Evolutionary conservation across 1,284 basidiomycete genomes (phyloP).

Genomic region (Leccinum pallidistipes): DNA sequence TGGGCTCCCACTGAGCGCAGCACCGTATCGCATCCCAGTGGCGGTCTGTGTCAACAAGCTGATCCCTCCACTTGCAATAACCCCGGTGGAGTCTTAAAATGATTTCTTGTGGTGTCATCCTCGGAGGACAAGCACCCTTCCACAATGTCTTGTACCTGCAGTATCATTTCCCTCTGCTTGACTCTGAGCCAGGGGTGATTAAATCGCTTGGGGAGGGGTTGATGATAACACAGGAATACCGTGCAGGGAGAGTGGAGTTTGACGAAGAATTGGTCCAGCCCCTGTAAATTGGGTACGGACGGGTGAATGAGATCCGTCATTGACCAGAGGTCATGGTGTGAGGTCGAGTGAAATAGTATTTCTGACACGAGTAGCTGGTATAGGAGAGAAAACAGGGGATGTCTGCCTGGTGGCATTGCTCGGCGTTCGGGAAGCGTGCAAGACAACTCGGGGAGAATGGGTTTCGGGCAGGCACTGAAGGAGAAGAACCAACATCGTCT

Average conservation of each 20-base stretch:
- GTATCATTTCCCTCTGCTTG: slow-evolving; percentile 26
- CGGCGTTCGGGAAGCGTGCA: slow-evolving; percentile 10
- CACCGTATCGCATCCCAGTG: slow-evolving; percentile 55
- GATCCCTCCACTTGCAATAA: slow-evolving; percentile 7
- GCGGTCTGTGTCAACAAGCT: slow-evolving; percentile 39
- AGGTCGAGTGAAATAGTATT: slow-evolving; percentile 30
- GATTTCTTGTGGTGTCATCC: slow-evolving; percentile 34
- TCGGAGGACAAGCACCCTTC: slow-evolving; percentile 25
- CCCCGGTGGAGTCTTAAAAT: slow-evolving; percentile 32
- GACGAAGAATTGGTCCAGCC: slow-evolving; percentile 28
- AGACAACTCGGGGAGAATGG: slow-evolving; percentile 23
- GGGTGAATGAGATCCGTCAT: slow-evolving; percentile 32
- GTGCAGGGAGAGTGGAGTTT: slow-evolving; percentile 31
- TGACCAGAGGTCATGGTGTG: slow-evolving; percentile 14
- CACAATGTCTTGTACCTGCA: slow-evolving; percentile 23
- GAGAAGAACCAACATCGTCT: slow-evolving; percentile 32
- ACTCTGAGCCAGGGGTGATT: slow-evolving; percentile 5
- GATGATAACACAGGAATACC: slow-evolving; percentile 29
- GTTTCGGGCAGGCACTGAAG: slow-evolving; percentile 23
- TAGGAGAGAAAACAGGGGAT: slow-evolving; percentile 22
- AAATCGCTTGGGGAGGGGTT: slow-evolving; percentile 15
- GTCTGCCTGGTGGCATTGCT: slow-evolving; percentile 16
- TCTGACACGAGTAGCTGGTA: slow-evolving; percentile 19
- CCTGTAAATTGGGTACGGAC: slow-evolving; percentile 35
- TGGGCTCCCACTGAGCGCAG: slow-evolving; percentile 38